Conservation (phyloP, 352 stramenopile genomes). For the Pythium oligandrum region DNA sequence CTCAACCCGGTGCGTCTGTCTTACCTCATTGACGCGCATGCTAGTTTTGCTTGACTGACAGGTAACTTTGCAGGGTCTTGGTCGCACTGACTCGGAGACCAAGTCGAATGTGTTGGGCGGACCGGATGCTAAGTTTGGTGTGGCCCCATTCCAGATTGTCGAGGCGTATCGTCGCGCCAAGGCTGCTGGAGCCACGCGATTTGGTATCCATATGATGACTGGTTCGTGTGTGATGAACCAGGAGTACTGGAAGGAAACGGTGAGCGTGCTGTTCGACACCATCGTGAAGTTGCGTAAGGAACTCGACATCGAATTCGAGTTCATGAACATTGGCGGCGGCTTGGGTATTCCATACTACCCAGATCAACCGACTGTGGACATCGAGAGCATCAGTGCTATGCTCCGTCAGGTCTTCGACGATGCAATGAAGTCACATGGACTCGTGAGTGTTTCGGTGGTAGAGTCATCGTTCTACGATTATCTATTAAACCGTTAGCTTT, state of each 20-base stretch:
- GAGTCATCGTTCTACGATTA: no score
- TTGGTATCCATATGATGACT: conserved; percentile 92
- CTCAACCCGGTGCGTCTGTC: conserved; percentile 55
- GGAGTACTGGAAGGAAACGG: conserved; percentile 87
- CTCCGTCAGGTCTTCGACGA: conserved; percentile 74
- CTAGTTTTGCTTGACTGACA: conserved; percentile 1
- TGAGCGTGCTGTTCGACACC: conserved; percentile 79
- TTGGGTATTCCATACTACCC: conserved; percentile 86
- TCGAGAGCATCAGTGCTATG: conserved; percentile 67
- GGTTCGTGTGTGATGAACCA: conserved; percentile 88
- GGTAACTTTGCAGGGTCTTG: conserved; percentile 31
- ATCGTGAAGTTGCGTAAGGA: conserved; percentile 74
- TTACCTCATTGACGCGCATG: background rate
- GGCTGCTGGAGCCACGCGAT: conserved; percentile 71
- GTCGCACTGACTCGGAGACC: conserved; percentile 86
- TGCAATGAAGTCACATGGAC: conserved; percentile 60
- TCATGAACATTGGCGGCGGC: conserved; percentile 89
- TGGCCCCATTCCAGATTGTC: conserved; percentile 84
- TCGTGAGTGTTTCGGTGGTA: conserved; percentile 13
- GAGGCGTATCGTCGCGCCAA: conserved; percentile 83
- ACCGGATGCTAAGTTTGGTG: conserved; percentile 87
- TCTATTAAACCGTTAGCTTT: no score
- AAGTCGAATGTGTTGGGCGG: conserved; percentile 87
- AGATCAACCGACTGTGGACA: conserved; percentile 62
- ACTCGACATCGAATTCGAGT: conserved; percentile 87